phyloP scores from a whole-genome alignment of 345 rosid species.

The Populus deltoides region DNA sequence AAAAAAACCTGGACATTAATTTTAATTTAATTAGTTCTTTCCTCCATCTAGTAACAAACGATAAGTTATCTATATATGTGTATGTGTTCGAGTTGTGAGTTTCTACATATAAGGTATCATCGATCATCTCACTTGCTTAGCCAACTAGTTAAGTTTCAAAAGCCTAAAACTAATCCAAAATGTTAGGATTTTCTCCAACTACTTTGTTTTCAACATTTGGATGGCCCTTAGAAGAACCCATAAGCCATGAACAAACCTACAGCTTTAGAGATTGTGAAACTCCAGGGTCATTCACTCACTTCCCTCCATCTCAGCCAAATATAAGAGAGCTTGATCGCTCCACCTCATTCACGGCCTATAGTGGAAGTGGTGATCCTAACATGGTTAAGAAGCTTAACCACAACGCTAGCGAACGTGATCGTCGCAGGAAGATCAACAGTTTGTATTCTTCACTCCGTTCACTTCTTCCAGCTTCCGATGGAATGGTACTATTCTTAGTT shows the following conservation, averaged over 20 bases:
- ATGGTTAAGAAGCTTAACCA: conserved; percentile 61
- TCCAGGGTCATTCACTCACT: not conserved
- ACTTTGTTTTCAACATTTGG: conserved; percentile 6
- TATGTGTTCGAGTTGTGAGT: not conserved
- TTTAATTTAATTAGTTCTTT: not conserved
- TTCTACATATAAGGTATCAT: conserved; percentile 10
- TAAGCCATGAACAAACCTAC: conserved; percentile 7
- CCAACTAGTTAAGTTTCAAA: not conserved
- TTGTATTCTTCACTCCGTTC: conserved; percentile 61
- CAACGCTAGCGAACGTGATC: conserved; percentile 66
- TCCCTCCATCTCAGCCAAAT: not conserved
- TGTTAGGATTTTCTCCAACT: conserved; percentile 13
- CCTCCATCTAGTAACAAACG: not conserved
- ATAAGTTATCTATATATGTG: not conserved
- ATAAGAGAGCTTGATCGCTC: conserved; percentile 14
- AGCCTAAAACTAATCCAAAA: not conserved
- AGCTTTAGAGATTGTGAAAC: conserved; percentile 1
- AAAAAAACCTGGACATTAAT: not conserved
- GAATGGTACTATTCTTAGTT: conserved; percentile 30
- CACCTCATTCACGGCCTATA: not conserved
- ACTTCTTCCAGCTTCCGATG: conserved; percentile 49
- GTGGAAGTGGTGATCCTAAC: conserved; percentile 1
- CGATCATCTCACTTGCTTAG: not conserved
- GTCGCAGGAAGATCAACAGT: conserved; percentile 56
- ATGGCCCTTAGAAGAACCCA: conserved; percentile 28